A percentile compares a stretch with the other conserved stretches of the same genome.
phyloP scores from a whole-genome alignment of 345 rosid species.

The Eutrema heterophyllum region DNA sequence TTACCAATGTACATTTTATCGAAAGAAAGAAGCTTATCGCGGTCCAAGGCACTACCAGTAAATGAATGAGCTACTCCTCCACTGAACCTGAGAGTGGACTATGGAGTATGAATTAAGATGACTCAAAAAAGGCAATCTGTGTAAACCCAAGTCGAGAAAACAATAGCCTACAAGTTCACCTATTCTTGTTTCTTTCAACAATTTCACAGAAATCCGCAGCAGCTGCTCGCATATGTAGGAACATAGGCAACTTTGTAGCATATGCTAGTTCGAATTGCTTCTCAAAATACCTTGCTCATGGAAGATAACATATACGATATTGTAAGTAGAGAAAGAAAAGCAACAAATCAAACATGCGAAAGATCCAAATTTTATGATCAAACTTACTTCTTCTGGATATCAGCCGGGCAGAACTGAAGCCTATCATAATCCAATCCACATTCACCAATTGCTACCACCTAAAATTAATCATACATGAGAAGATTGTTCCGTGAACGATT shows the following conservation, averaged over 20 bases:
- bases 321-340: background rate
- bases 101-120: background rate
- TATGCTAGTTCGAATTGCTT: slow-evolving; percentile 93
- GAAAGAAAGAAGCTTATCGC: slow-evolving; percentile 75
- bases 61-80: slow-evolving; percentile 94
- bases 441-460: slow-evolving; percentile 98
- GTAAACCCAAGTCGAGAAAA: background rate
- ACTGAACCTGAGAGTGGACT: slow-evolving; percentile 43
- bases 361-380: slow-evolving; percentile 1
- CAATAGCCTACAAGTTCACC: slow-evolving; percentile 38
- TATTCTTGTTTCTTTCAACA: slow-evolving; percentile 57
- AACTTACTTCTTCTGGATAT: slow-evolving; percentile 76
- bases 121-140: background rate
- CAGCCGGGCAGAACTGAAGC: slow-evolving; percentile 84
- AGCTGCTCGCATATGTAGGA: slow-evolving; percentile 96
- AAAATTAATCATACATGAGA: background rate
- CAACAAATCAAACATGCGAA: background rate
- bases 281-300: slow-evolving; percentile 65
- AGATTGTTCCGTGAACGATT: background rate
- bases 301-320: background rate
- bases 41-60: slow-evolving; percentile 71
- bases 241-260: slow-evolving; percentile 91
- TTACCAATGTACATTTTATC: slow-evolving; percentile 73
- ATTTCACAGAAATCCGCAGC: slow-evolving; percentile 84
- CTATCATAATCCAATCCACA: slow-evolving; percentile 98